Evolutionary conservation across 1,284 basidiomycete species (phyloP).

Genomic region (Pisolithus thermaeus): DNA sequence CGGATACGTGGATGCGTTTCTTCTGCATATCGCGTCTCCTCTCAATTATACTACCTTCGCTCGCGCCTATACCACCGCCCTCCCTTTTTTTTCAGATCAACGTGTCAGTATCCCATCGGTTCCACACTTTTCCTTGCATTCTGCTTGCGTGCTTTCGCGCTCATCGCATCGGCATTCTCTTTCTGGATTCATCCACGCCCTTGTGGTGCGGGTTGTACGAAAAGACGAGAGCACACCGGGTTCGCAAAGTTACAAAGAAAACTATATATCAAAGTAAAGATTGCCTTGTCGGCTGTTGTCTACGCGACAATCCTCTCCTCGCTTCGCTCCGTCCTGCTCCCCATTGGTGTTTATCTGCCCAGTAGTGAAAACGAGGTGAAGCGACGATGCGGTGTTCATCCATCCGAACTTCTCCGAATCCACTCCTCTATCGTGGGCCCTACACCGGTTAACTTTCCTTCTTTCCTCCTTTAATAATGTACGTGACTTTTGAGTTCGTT

Average conservation of each 20-base stretch:
- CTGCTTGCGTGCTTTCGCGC: constrained; percentile 42
- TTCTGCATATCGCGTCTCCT: constrained; percentile 11
- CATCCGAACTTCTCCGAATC: constrained; percentile 3
- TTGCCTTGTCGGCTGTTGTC: constrained; percentile 26
- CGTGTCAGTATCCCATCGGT: constrained; percentile 39
- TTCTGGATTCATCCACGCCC: constrained; percentile 24
- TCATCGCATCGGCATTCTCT: constrained; percentile 31
- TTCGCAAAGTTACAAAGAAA: constrained; percentile 23
- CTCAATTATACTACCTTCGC: constrained; percentile 5
- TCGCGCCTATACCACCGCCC: constrained; percentile 16
- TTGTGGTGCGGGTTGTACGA: constrained; percentile 28
- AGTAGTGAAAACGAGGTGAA: too few species aligned
- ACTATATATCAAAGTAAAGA: constrained; percentile 8
- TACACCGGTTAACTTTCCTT: constrained; percentile 17
- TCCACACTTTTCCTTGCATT: constrained; percentile 25
- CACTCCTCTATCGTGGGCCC: constrained; percentile 40
- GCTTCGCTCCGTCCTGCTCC: constrained; percentile 21
- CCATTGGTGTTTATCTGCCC: constrained; percentile 1
- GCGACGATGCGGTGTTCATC: too few species aligned
- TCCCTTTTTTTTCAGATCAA: constrained; percentile 19
- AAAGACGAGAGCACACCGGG: constrained; percentile 22
- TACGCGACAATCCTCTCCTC: constrained; percentile 27
- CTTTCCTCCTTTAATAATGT: constrained; percentile 11
- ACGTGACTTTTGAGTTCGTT: constrained; percentile 13
- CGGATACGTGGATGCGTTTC: constrained; percentile 9